Conservation (phyloP, 805 yeast genomes). For the Metschnikowia reukaufii region DNA sequence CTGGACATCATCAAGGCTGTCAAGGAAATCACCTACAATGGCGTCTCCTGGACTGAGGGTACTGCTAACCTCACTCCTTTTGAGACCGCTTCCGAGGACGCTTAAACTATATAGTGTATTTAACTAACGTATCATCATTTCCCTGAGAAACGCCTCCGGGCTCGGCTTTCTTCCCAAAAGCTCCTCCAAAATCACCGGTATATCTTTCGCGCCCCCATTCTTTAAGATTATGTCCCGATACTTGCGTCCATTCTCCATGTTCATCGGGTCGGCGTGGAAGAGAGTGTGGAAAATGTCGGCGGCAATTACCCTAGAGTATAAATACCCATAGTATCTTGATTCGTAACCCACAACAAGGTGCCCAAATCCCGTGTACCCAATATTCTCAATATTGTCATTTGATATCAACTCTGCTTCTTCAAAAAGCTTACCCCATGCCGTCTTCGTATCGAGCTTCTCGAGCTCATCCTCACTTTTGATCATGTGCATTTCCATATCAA, state of each 20-base stretch:
- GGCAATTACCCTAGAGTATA: constrained; percentile 85
- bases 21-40: constrained; percentile 70
- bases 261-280: constrained; percentile 68
- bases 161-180: constrained; percentile 76
- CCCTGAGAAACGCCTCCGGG: constrained; percentile 62
- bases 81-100: constrained; percentile 38
- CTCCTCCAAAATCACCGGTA: constrained; percentile 60
- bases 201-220: constrained; percentile 74
- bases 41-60: constrained; percentile 82
- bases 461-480: constrained; percentile 43
- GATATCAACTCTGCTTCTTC: constrained; percentile 59
- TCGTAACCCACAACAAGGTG: constrained; percentile 84
- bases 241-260: constrained; percentile 55
- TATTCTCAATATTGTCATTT: constrained; percentile 54
- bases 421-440: constrained; percentile 65
- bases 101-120: constrained; percentile 3
- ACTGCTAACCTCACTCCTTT: constrained; percentile 70
- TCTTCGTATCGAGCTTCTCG: constrained; percentile 46
- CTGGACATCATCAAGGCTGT: constrained; percentile 71
- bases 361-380: constrained; percentile 74
- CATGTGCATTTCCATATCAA: constrained; percentile 75
- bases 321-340: constrained; percentile 82
- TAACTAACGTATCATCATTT: neutral
- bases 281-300: constrained; percentile 74
- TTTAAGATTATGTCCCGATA: constrained; percentile 70